Evolutionary conservation across 345 rosid species (phyloP).

Genomic region (Populus davidiana): DNA sequence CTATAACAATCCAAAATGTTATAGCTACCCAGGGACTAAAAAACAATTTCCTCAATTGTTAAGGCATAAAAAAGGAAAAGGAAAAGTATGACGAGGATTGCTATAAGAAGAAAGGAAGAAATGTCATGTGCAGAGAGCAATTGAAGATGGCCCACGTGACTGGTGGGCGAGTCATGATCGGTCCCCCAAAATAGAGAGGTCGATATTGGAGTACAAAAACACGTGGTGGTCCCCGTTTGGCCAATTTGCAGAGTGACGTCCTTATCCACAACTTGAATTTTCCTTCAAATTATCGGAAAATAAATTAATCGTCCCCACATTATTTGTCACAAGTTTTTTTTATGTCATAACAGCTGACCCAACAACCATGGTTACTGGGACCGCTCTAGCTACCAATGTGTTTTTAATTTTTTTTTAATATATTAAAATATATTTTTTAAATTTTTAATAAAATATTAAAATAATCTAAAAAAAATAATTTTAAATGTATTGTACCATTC

Average conservation of each 20-base stretch:
- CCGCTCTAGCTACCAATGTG: too few relatives aligned
- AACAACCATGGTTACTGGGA: too few relatives aligned
- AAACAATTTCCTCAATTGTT: neutral
- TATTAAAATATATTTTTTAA: too few relatives aligned
- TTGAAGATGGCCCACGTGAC: neutral
- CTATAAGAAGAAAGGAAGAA: neutral
- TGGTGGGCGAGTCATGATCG: neutral
- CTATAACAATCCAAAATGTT: too few relatives aligned
- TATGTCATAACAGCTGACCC: too few relatives aligned
- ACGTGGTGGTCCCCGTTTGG: neutral
- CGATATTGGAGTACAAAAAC: neutral
- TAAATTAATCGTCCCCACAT: too few relatives aligned
- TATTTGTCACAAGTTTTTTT: too few relatives aligned
- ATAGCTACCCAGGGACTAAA: neutral
- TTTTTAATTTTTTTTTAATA: too few relatives aligned
- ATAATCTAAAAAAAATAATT: too few relatives aligned
- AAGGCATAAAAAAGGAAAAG: neutral
- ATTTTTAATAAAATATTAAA: too few relatives aligned
- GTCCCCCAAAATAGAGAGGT: neutral
- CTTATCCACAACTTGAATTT: neutral
- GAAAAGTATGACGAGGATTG: neutral
- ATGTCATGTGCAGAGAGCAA: neutral
- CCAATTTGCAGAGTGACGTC: neutral
- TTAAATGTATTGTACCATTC: too few relatives aligned
- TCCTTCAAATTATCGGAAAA: too few relatives aligned